Evolutionary conservation across 306 rosid genomes (phyloP), one percentile per base, ranked within the genome.

Genomic region (Cyclanthera cordifolia): DNA sequence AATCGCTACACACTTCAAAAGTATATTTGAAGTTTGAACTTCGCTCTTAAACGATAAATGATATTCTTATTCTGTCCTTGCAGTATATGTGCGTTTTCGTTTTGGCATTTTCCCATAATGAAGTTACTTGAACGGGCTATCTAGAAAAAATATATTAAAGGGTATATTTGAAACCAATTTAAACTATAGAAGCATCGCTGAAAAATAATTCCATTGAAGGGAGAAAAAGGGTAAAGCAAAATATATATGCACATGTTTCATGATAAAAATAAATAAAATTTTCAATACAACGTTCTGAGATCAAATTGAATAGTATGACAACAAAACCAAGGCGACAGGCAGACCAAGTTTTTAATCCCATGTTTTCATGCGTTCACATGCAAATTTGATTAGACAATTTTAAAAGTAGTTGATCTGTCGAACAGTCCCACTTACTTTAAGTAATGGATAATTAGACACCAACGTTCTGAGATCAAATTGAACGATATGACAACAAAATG

Each of bases 401-500:
- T 34, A 34, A 34, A 34, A 34, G 41, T 34, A 5, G 41, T 34
- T 4, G 41, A 34, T 34, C 41, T 34, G 41, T 34, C 41, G 1
- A 34, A 34, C 41, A 34, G 41, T 34, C 5, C 41, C 8, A 34
- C 41, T 34, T 34, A 34, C 41, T 34, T 34, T 34, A 34, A 34
- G 41, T 5, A 34, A 34, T 34, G 41, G 41, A 34, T 34, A 34
- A 34, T 34, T 32, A 28, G 3, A 4, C 37, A 32, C 37, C 45
- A 32, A 32, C 15, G 32, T 10, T 43, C 14, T 9, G 48, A 43
- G 48, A 43, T 65, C 53, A 41, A 24, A 45, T 43, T 64, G 20
- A 14, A 65, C 14, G 52, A 65, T 15, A 45, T 12, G 70, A 7
- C 51, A 45, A 65, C 70, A 65, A 65, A 65, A 65, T 30, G 21